Percentiles rank a stretch among this genome's conserved stretches.
Conservation (phyloP, 1,139 yeast species). For the Candida gigantensis region DNA sequence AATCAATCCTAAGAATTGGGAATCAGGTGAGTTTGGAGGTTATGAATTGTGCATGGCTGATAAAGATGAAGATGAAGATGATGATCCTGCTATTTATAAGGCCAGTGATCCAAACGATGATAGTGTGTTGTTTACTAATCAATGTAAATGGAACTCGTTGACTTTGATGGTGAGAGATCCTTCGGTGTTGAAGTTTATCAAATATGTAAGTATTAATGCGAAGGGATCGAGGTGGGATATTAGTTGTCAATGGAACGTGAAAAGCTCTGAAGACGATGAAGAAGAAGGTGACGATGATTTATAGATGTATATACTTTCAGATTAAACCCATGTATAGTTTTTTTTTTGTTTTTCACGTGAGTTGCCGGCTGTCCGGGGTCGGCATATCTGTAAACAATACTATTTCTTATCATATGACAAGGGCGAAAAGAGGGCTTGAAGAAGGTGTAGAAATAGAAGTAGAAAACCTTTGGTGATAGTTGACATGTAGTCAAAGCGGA, state of each 20-base stretch:
- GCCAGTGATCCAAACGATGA: conserved; percentile 66
- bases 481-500: too few relatives aligned
- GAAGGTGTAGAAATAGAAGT: too few relatives aligned
- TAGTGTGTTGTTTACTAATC: conserved; percentile 75
- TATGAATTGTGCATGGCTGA: conserved; percentile 85
- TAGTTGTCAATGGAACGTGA: conserved; percentile 76
- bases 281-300: conserved; percentile 18
- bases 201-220: conserved; percentile 87
- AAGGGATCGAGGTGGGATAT: conserved; percentile 94
- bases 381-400: too few relatives aligned
- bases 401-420: too few relatives aligned
- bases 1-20: conserved; percentile 62
- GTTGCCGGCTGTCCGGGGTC: too few relatives aligned
- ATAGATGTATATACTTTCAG: background rate
- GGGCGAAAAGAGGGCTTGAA: too few relatives aligned
- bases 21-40: conserved; percentile 87
- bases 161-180: conserved; percentile 81
- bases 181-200: conserved; percentile 82
- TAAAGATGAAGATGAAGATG: conserved; percentile 49
- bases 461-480: too few relatives aligned
- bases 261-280: conserved; percentile 23
- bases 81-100: conserved; percentile 60
- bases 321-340: background rate
- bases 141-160: conserved; percentile 83
- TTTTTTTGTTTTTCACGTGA: too few relatives aligned